phyloP scores from a whole-genome alignment of 352 stramenopile species.

The Phytophthora chlamydospora region DNA sequence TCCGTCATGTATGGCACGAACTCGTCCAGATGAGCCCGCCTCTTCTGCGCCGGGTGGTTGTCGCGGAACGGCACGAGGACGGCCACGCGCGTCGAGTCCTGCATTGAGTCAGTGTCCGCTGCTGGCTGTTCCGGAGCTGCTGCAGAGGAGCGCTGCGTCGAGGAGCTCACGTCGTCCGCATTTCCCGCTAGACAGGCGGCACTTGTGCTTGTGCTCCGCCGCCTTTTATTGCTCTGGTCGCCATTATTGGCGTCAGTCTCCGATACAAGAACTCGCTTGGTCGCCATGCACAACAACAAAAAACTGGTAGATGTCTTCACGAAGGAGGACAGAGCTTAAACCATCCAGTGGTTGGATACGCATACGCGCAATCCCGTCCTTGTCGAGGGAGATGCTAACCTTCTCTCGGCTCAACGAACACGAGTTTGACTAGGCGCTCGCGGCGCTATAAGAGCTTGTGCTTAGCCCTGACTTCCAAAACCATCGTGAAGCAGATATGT shows the following conservation, averaged over 20 bases:
- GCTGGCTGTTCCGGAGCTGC: conserved; percentile 13
- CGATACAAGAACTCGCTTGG: conserved; percentile 16
- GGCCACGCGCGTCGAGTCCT: conserved; percentile 49
- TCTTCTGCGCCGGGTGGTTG: conserved; percentile 88
- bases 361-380: conserved; percentile 90
- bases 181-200: conserved; percentile 9
- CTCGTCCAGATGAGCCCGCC: conserved; percentile 81
- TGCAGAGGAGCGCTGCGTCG: not conserved
- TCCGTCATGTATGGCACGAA: conserved; percentile 94
- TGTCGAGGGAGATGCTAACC: conserved; percentile 95
- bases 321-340: conserved; percentile 84
- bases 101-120: conserved; percentile 8
- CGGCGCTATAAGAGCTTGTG: conserved; percentile 21
- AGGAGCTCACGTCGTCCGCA: not conserved
- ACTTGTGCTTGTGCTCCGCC: not conserved
- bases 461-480: conserved; percentile 46
- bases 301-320: conserved; percentile 75
- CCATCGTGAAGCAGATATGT: not conserved
- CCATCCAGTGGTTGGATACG: conserved; percentile 82
- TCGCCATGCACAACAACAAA: conserved; percentile 48
- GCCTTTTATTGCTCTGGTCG: conserved; percentile 22
- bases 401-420: conserved; percentile 95
- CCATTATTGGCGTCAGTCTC: conserved; percentile 2
- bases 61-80: conserved; percentile 96
- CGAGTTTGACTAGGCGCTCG: not conserved